A percentile compares a stretch with the other conserved stretches of the same genome.
phyloP scores from a whole-genome alignment of 257 asterid genomes.

The Salvia rosmarinus region DNA sequence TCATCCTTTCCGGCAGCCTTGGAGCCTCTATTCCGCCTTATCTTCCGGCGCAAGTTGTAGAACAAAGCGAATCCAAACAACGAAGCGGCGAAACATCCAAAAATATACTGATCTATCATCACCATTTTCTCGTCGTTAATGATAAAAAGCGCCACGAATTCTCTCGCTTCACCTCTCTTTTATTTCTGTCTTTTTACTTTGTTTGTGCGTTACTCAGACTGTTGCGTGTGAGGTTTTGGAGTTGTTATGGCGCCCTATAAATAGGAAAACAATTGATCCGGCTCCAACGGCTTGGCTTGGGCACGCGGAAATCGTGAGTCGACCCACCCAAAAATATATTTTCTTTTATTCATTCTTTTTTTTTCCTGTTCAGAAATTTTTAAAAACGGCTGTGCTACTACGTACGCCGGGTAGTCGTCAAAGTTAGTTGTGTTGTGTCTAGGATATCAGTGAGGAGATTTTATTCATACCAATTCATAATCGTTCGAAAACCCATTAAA shows the following conservation, averaged over 20 bases:
- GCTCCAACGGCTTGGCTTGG: conserved; percentile 17
- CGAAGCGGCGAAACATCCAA: conserved; percentile 57
- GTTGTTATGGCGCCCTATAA: conserved; percentile 25
- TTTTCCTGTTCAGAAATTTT: no score
- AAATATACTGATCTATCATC: conserved; percentile 54
- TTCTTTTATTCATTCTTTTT: no score
- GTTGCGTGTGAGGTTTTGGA: conserved; percentile 29
- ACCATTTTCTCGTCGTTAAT: conserved; percentile 34
- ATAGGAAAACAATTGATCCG: conserved; percentile 19
- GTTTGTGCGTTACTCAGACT: conserved; percentile 21
- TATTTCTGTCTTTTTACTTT: background rate
- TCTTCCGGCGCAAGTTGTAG: conserved; percentile 45
- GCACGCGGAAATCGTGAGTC: conserved; percentile 24
- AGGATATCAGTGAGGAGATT: no score
- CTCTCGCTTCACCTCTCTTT: background rate
- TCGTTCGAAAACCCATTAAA: no score
- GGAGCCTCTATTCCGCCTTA: conserved; percentile 37
- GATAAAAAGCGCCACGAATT: conserved; percentile 25
- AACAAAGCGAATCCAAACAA: conserved; percentile 48
- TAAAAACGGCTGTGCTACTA: background rate
- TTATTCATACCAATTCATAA: no score
- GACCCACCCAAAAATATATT: background rate
- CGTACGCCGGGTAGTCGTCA: background rate
- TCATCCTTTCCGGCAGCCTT: conserved; percentile 36
- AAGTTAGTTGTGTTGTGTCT: conserved; percentile 29